Evolutionary conservation across 208 protist species (phyloP), one percentile per base, ranked within the genome.

Genomic region (Acanthamoeba divionensis): DNA sequence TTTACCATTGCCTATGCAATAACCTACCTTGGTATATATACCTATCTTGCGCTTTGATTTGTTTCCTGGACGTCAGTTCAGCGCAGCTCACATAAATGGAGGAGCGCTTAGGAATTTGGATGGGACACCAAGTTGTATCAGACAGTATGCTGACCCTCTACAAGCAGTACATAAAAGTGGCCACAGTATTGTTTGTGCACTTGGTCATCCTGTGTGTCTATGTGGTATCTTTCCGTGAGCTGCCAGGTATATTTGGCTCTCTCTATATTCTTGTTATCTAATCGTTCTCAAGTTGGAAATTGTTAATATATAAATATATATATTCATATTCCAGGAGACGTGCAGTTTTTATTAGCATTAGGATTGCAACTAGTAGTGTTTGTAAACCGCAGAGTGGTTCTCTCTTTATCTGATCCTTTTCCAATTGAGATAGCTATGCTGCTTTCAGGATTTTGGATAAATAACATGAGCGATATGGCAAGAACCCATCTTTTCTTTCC

Each of bases 341-440:
- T n/a, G n/a, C n/a, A n/a, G n/a, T n/a, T n/a, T n/a, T n/a, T n/a
- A n/a, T n/a, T n/a, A n/a, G n/a, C n/a, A n/a, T n/a, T n/a, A n/a
- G n/a, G n/a, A n/a, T n/a, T n/a, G n/a, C n/a, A n/a, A n/a, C n/a
- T n/a, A n/a, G n/a, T n/a, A n/a, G n/a, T n/a, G n/a, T n/a, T n/a
- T n/a, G n/a, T n/a, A n/a, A n/a, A n/a, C n/a, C 52, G 52, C 52
- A 60, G n/a, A 60, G 52, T 62, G 12, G 29, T 91, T 31, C 55
- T 92, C 2, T 60, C 54, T 1, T 63, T 91, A 47, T 63, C 79
- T 0, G 90, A 92, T 36, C 45, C 71, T 0, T 91, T 92, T 21
- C 90, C 90, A 0, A 60, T 92, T 6, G 90, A 92, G 54, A 62
- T 91, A 21, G 66, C 41, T 2, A 92, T 92, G 90, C 50, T 92